These are phyloP conservation scores for Tylopilus rubrobrunneus DNA, from an alignment of 768 basidiomycete genomes.

Conservation along the genomic window DNA sequence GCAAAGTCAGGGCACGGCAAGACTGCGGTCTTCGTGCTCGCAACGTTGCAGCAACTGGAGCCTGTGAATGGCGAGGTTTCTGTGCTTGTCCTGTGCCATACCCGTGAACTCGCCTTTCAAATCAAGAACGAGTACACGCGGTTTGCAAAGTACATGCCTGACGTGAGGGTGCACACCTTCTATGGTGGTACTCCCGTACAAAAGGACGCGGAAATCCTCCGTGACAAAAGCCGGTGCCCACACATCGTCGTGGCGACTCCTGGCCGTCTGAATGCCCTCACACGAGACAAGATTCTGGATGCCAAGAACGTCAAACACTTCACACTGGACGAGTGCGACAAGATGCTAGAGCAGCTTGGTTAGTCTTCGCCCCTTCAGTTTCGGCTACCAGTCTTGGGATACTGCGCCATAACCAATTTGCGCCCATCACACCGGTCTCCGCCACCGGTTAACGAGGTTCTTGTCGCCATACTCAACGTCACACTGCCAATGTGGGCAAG, in stretches of 20 bases:
- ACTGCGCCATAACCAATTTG: constrained; percentile 47
- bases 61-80: constrained; percentile 98
- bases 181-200: constrained; percentile 94
- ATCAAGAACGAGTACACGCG: constrained; percentile 99
- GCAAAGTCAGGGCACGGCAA: constrained; percentile 99
- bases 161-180: constrained; percentile 95
- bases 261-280: constrained; percentile 93
- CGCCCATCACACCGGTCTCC: constrained; percentile 35
- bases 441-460: constrained; percentile 31
- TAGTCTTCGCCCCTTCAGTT: constrained; percentile 76
- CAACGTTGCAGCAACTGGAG: constrained; percentile 96
- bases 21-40: constrained; percentile 98
- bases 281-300: constrained; percentile 92
- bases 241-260: constrained; percentile 99
- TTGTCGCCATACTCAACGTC: constrained; percentile 37
- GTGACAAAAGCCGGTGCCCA: constrained; percentile 95
- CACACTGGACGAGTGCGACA: constrained; percentile 99
- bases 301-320: constrained; percentile 98
- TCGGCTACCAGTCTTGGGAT: constrained; percentile 48
- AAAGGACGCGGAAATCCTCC: constrained; percentile 90
- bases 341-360: constrained; percentile 99
- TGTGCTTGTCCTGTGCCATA: constrained; percentile 97
- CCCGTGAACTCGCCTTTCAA: constrained; percentile 98
- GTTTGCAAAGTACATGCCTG: constrained; percentile 99
- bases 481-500: constrained; percentile 39